A percentile compares a stretch with the other conserved stretches of the same genome.
Evolutionary conservation across 495 filamentous ascomycete genomes (phyloP).

Genomic region (Xylaria grammica): DNA sequence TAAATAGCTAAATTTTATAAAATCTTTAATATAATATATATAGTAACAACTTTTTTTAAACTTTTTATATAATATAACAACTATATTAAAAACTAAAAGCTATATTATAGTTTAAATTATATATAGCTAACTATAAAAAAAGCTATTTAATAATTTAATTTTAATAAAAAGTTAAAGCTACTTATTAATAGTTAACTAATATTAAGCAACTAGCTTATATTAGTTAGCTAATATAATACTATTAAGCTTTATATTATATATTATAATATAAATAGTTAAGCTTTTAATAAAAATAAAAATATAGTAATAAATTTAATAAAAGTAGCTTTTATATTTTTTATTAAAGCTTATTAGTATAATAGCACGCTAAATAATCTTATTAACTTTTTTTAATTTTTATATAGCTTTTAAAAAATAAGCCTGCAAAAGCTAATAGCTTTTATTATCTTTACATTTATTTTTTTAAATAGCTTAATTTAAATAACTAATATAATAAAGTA

Average conservation of each 20-base stretch:
- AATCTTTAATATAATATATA: neutral
- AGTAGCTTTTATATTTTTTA: neutral
- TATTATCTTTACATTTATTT: neutral
- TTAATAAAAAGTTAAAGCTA: neutral
- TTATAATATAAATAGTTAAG: neutral
- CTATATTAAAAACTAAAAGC: neutral
- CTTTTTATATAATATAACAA: neutral
- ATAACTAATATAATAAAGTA: neutral
- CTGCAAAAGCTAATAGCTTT: neutral
- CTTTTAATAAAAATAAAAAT: neutral
- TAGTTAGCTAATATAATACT: neutral
- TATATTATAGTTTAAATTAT: neutral
- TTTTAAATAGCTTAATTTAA: neutral
- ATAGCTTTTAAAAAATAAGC: neutral
- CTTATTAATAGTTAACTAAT: neutral
- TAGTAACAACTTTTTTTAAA: neutral
- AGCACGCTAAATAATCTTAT: neutral
- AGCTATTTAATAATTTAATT: neutral
- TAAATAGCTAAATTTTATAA: neutral
- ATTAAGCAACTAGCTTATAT: neutral
- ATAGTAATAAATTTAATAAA: neutral
- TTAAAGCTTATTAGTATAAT: neutral
- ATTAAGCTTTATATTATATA: neutral
- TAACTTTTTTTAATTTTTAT: neutral
- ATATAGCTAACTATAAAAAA: neutral